A percentile compares a stretch with the other conserved stretches of the same genome.
These are phyloP conservation scores for Kuraishia piskuri DNA, from an alignment of 805 yeast genomes.

Conservation along the genomic window DNA sequence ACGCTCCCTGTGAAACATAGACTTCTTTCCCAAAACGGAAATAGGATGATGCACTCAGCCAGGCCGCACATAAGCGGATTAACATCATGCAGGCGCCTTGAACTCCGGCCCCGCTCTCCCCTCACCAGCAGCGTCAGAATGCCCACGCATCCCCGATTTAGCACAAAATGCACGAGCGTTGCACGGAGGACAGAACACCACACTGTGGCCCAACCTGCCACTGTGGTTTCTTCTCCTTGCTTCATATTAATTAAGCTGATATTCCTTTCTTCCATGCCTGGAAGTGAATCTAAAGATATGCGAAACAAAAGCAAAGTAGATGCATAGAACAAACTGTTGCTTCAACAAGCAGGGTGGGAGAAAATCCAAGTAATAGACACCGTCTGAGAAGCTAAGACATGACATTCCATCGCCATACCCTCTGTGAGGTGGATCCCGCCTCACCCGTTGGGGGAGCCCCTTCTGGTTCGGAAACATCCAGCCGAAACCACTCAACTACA, in stretches of 20 bases:
- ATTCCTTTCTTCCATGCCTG: neutral
- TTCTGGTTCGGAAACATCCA: constrained; percentile 1
- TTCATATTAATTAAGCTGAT: neutral
- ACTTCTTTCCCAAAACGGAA: neutral
- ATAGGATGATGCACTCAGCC: neutral
- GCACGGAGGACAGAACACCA: neutral
- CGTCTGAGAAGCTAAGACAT: neutral
- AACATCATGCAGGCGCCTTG: neutral
- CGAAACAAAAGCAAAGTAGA: neutral
- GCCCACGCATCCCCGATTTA: neutral
- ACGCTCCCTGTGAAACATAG: neutral
- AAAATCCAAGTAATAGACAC: neutral
- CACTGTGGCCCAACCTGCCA: neutral
- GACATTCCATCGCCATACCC: constrained; percentile 2
- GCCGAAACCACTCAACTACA: constrained; percentile 3
- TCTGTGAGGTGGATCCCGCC: neutral
- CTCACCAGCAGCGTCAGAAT: neutral
- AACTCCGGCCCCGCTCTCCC: neutral
- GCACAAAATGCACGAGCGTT: neutral
- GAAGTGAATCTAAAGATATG: too few relatives aligned
- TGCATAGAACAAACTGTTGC: neutral
- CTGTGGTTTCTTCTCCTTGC: neutral
- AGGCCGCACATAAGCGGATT: neutral
- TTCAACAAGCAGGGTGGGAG: neutral
- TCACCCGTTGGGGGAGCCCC: neutral